Evolutionary conservation across 2,329 filamentous ascomycete species (phyloP).

Genomic region (Cercospora sp.): DNA sequence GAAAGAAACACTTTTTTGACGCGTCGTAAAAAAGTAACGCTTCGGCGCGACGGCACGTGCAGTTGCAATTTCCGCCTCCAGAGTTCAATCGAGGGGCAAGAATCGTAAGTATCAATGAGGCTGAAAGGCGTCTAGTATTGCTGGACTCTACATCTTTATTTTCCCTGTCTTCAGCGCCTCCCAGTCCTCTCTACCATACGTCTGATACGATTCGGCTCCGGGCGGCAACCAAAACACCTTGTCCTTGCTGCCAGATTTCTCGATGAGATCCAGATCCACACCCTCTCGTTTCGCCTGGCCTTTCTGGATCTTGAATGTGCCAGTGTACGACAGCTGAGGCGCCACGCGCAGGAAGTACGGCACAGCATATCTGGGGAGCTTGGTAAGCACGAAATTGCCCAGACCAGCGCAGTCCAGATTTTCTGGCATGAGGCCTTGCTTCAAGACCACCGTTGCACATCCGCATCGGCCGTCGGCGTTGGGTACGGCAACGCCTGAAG

Average conservation of each 20-base stretch:
- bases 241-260: slow-evolving; percentile 50
- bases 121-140: not conserved
- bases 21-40: not conserved
- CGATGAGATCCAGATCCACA: slow-evolving; percentile 61
- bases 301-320: slow-evolving; percentile 89
- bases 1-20: not conserved
- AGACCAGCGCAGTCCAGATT: slow-evolving; percentile 57
- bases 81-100: too few relatives aligned
- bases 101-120: not conserved
- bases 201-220: slow-evolving; percentile 60
- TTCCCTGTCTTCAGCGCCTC: slow-evolving; percentile 62
- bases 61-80: not conserved
- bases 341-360: slow-evolving; percentile 75
- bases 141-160: slow-evolving; percentile 58
- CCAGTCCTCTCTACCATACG: slow-evolving; percentile 69
- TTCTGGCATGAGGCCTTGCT: slow-evolving; percentile 52
- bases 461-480: slow-evolving; percentile 81
- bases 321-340: slow-evolving; percentile 64
- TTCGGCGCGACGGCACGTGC: not conserved
- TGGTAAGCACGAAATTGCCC: slow-evolving; percentile 56
- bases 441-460: slow-evolving; percentile 67
- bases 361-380: slow-evolving; percentile 70
- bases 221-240: slow-evolving; percentile 66
- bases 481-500: slow-evolving; percentile 64
- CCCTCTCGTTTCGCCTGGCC: slow-evolving; percentile 68